phyloP scores from a whole-genome alignment of 495 filamentous ascomycete genomes.

The Aspergillus baeticus region DNA sequence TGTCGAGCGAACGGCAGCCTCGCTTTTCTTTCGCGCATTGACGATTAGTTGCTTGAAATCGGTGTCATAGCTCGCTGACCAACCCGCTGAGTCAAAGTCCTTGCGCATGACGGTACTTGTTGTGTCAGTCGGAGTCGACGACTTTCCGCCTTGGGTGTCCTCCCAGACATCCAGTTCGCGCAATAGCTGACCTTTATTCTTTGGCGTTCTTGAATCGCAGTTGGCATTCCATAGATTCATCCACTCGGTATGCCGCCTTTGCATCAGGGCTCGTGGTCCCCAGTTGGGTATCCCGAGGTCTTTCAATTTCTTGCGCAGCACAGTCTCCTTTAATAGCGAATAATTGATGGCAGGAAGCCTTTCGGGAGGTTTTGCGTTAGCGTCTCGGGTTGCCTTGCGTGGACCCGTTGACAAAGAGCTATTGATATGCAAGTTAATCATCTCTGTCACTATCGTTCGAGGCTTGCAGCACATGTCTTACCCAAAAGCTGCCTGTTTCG shows the following conservation, averaged over 20 bases:
- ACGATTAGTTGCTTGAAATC: slow-evolving; percentile 77
- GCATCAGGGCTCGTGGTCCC: slow-evolving; percentile 65
- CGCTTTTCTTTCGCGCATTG: slow-evolving; percentile 55
- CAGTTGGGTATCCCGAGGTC: slow-evolving; percentile 77
- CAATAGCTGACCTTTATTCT: slow-evolving; percentile 66
- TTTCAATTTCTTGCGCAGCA: slow-evolving; percentile 73
- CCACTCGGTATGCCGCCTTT: slow-evolving; percentile 88
- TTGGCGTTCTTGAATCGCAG: slow-evolving; percentile 75
- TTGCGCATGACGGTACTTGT: slow-evolving; percentile 63
- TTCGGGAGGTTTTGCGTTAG: slow-evolving; percentile 39
- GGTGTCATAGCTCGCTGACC: slow-evolving; percentile 67
- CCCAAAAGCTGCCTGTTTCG: slow-evolving; percentile 30
- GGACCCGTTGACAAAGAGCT: slow-evolving; percentile 14
- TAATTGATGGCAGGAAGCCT: slow-evolving; percentile 79
- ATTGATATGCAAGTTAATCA: slow-evolving; percentile 1
- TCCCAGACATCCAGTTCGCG: slow-evolving; percentile 85
- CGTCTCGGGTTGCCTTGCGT: slow-evolving; percentile 6
- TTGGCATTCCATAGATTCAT: slow-evolving; percentile 96
- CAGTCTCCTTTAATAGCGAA: slow-evolving; percentile 71
- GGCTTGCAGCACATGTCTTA: slow-evolving; percentile 15
- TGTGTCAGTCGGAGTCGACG: slow-evolving; percentile 21
- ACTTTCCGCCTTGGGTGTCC: slow-evolving; percentile 57
- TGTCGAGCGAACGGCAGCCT: slow-evolving; percentile 29
- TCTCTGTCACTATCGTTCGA: not conserved
- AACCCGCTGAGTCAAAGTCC: slow-evolving; percentile 76